These are phyloP conservation scores for Incumbomyces lentus DNA, from an alignment of 2,329 filamentous ascomycete genomes.

Conservation along the genomic window DNA sequence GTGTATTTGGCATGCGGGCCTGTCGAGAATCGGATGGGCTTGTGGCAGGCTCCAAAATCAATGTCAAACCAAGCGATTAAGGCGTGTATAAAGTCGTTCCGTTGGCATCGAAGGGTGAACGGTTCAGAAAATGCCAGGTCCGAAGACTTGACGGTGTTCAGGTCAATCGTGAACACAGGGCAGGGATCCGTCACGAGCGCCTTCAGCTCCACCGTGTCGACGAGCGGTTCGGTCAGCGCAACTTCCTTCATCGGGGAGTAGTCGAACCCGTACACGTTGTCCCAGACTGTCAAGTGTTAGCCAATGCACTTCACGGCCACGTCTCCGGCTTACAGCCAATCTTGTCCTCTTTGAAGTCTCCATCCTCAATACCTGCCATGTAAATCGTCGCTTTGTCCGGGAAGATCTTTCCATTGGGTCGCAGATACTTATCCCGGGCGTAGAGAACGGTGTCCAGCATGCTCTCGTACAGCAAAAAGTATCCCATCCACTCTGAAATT, in stretches of 20 bases:
- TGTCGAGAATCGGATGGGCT: conserved; percentile 91
- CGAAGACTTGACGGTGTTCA: conserved; percentile 75
- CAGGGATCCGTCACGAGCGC: conserved; percentile 89
- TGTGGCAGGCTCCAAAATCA: conserved; percentile 96
- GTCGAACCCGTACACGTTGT: conserved; percentile 97
- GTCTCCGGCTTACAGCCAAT: conserved; percentile 70
- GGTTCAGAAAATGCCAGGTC: conserved; percentile 76
- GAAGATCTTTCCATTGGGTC: conserved; percentile 84
- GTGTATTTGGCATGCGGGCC: conserved; percentile 98
- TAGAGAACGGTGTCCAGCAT: conserved; percentile 99
- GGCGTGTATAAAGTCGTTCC: conserved; percentile 92
- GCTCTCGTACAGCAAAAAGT: conserved; percentile 96
- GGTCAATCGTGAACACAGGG: conserved; percentile 74
- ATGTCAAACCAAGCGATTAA: conserved; percentile 99
- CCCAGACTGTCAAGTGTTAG: conserved; percentile 63
- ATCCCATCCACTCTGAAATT: conserved; percentile 99
- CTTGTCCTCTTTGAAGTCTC: conserved; percentile 99
- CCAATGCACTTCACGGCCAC: conserved; percentile 2
- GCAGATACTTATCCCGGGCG: conserved; percentile 84
- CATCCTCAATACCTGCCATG: conserved; percentile 93
- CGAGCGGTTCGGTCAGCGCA: conserved; percentile 87
- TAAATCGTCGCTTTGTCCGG: conserved; percentile 98
- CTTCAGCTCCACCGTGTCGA: conserved; percentile 96
- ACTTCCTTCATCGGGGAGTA: conserved; percentile 89
- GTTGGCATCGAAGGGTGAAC: conserved; percentile 65